Base-by-base conservation (phyloP, 495 filamentous ascomycete genomes). In the Penicillium maclennaniae region DNA sequence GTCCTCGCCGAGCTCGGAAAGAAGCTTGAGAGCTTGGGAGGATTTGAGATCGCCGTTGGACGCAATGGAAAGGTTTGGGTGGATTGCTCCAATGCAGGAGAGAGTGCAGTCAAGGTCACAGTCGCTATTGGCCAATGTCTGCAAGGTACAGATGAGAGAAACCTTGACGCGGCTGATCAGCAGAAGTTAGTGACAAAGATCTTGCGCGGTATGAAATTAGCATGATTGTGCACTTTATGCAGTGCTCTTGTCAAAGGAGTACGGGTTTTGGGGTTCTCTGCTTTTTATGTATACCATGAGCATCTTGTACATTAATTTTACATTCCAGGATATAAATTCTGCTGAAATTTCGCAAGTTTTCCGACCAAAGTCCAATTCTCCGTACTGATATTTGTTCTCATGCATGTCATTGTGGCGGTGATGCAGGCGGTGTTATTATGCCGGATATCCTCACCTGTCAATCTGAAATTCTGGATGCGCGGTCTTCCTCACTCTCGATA, bases 1-100 rank as follows among this genome's bases (percentile, higher is more conserved):
- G 67, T 97, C 17, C 67, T 97, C 45, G 89, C 95, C 53, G 88
- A 91, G 60, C 70, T 97, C n/a, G 92, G 85, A 15, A 83, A 80
- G 60, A 87, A 84, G 40, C 76, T 85, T 44, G 74, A 92, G 40
- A 79, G 81, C 45, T 51, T 68, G 10, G 75, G 75, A 16, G 75
- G 75, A n/a, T 98, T 97, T 70, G 93, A 98, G 76, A 85, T 93
- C 53, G 93, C 93, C 4, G 89, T 96, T 23, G 95, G 95, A 20
- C 84, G 92, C 66, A 98, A 98, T 68, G 93, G 93, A 19, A 87
- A 82, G 73, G 80, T 97, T 34, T 97, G 93, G 93, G 86, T 97
- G 16, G 82, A 89, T 58, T 80, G 76, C 53, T 71, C 74, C 2
- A 82, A 85, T 44, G 87, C 83, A 14, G 85, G 77, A 43, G 71